These are phyloP conservation scores for Stephania yunnanensis DNA, from an alignment of 164 flowering plant species.

Conservation along the genomic window DNA sequence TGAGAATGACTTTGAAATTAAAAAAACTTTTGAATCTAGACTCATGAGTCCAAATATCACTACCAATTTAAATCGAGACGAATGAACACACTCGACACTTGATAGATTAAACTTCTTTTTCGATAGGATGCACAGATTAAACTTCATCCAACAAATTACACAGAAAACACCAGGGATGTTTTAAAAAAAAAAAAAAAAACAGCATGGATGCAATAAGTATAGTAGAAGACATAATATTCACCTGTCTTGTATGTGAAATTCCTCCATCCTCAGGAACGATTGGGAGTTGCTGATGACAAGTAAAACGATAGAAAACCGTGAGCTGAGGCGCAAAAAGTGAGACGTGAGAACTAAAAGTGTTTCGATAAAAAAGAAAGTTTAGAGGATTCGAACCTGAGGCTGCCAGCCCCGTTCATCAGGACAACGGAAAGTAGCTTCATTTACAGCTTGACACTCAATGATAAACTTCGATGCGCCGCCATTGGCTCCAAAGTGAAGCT, in stretches of 20 bases:
- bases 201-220: background rate
- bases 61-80: background rate
- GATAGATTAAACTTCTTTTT: background rate
- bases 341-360: background rate
- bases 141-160: background rate
- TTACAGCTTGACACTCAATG: constrained; percentile 49
- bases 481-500: constrained; percentile 60
- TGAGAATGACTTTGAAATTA: too few species aligned
- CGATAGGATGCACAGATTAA: background rate
- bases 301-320: background rate
- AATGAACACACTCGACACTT: background rate
- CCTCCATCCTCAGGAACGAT: constrained; percentile 59
- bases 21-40: too few species aligned
- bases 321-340: background rate
- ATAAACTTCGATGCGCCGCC: constrained; percentile 41
- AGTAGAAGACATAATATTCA: constrained; percentile 11
- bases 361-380: background rate
- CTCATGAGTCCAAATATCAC: too few species aligned
- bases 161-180: background rate
- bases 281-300: constrained; percentile 41
- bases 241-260: constrained; percentile 44
- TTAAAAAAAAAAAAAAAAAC: too few species aligned
- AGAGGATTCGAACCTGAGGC: constrained; percentile 39
- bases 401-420: constrained; percentile 69
- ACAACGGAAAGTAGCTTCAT: constrained; percentile 60